Conservation (phyloP, 768 basidiomycete genomes). For the Imleria badia region DNA sequence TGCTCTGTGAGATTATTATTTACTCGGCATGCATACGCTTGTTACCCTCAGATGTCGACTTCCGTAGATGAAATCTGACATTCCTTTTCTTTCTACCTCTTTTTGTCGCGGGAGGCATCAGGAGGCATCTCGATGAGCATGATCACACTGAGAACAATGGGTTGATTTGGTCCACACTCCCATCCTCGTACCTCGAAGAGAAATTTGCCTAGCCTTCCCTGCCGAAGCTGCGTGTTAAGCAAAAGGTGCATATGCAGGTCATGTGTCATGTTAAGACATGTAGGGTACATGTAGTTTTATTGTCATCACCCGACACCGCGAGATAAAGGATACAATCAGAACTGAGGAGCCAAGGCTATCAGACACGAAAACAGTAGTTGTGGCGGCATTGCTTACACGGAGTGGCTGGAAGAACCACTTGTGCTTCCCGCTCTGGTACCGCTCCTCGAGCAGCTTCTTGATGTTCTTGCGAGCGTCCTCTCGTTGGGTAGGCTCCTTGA, state of each 20-base stretch:
- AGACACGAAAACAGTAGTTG: neutral
- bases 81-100: constrained; percentile 13
- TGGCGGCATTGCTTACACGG: constrained; percentile 50
- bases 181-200: neutral
- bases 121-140: neutral
- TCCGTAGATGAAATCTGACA: constrained; percentile 22
- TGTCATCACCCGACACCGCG: constrained; percentile 16
- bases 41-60: constrained; percentile 9
- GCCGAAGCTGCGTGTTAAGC: neutral
- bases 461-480: constrained; percentile 94
- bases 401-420: constrained; percentile 95
- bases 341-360: constrained; percentile 22
- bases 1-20: constrained; percentile 38
- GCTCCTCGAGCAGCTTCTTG: constrained; percentile 96
- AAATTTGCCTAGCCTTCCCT: neutral
- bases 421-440: constrained; percentile 93
- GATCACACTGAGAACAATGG: neutral
- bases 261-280: constrained; percentile 32
- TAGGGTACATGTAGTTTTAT: constrained; percentile 42
- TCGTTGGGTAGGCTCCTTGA: constrained; percentile 96
- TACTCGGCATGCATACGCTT: constrained; percentile 11
- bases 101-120: neutral
- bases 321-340: constrained; percentile 30
- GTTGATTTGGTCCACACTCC: neutral
- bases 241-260: constrained; percentile 20